Percentiles rank a stretch among this genome's conserved stretches.
phyloP scores from a whole-genome alignment of 2,329 filamentous ascomycete genomes.

The Paecilomyces fulvus region DNA sequence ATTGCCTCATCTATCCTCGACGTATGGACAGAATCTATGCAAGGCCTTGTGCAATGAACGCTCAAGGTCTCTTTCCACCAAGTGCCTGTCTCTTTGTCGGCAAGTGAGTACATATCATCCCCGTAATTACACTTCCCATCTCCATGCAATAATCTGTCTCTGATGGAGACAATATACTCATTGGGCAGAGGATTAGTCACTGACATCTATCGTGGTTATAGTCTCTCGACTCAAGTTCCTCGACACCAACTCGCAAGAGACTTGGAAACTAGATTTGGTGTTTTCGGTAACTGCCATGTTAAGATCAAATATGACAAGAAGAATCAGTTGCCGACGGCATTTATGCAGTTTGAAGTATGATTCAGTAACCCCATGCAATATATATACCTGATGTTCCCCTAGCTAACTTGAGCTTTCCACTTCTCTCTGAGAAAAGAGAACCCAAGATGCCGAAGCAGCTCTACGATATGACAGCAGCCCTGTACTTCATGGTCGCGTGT shows the following conservation, averaged over 20 bases:
- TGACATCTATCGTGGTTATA: slow-evolving; percentile 7
- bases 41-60: slow-evolving; percentile 21
- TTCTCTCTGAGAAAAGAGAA: slow-evolving; percentile 10
- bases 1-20: slow-evolving; percentile 3
- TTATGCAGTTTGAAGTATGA: slow-evolving; percentile 30
- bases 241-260: slow-evolving; percentile 20
- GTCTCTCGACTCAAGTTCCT: slow-evolving; percentile 16
- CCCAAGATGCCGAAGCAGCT: slow-evolving; percentile 20
- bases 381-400: neutral
- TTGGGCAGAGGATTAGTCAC: too few relatives aligned
- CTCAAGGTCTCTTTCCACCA: slow-evolving; percentile 29
- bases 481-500: slow-evolving; percentile 9
- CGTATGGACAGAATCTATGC: slow-evolving; percentile 21
- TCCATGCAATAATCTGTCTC: neutral
- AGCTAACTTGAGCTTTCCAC: neutral
- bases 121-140: neutral
- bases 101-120: slow-evolving; percentile 20
- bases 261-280: slow-evolving; percentile 20
- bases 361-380: neutral
- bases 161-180: too few relatives aligned
- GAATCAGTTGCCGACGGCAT: slow-evolving; percentile 24
- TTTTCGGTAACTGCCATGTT: slow-evolving; percentile 25
- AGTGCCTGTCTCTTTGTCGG: slow-evolving; percentile 31
- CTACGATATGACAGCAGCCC: slow-evolving; percentile 5
- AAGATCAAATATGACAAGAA: slow-evolving; percentile 27